Base-by-base conservation (phyloP, 768 basidiomycete species). In the Leccinum arenicola region DNA sequence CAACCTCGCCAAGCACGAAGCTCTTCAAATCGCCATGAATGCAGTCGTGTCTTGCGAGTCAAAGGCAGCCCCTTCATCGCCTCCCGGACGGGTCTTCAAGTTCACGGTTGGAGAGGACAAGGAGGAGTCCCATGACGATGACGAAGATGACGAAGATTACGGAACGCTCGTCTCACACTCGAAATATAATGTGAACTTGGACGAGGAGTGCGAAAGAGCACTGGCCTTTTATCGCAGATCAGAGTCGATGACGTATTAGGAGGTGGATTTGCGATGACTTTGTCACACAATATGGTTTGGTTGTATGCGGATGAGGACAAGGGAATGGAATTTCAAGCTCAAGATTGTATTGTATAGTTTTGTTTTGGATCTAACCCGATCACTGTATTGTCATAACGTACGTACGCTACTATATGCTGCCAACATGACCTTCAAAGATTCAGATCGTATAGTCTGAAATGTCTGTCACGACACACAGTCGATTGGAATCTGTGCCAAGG, bases 81-180 rank as follows among this genome's bases (percentile, higher is more conserved):
- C 59, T 51, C 60, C 66, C 0, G n/a, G 4, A n/a, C 61, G 27
- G 12, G 58, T 61, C 25, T 62, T 68, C 54, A 66, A 38, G 62
- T 72, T 67, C 60, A 66, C 54, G 56, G 57, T 65, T 0, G 69
- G 64, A 15, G 67, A 65, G 8, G 63, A 61, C 3, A 59, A 68
- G 7, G 61, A 15, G 15, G 7, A 25, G 23, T 2, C 12, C 11
- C 11, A 66, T 6, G 58, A 69, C 2, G 59, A 66, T 6, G 67
- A 48, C 3, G 58, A 64, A 0, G 71, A 73, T 3, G 68, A 67
- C 12, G 68, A 73, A 2, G 69, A 74, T 45, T 73, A 74, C 9
- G 72, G 72, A 14, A 65, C 50, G 3, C 27, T 61, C 10, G 17
- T 72, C 25, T 9, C 59, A 5, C 49, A 68, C 38, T 53, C 69